Conservation (phyloP, 208 protist genomes). For the Vickermania ingenoplastis region DNA sequence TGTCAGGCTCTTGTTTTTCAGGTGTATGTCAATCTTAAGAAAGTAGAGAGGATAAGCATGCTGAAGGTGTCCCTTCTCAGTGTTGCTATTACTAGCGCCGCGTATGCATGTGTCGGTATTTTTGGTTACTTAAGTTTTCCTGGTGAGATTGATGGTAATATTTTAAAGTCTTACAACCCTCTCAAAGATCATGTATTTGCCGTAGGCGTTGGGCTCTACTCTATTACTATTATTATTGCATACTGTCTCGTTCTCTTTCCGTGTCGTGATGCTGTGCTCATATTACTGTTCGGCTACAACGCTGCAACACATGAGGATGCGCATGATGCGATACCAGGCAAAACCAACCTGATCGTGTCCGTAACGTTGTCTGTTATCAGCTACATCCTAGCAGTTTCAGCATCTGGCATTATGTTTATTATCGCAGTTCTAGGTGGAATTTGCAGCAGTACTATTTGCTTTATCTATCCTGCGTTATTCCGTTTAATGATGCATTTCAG, state of each 20-base stretch:
- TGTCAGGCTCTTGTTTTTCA: conserved; percentile 69
- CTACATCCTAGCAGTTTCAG: conserved; percentile 32
- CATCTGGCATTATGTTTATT: conserved; percentile 50
- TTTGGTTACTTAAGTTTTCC: conserved; percentile 49
- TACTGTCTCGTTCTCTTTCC: conserved; percentile 64
- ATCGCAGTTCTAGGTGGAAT: conserved; percentile 51
- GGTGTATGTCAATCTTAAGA: conserved; percentile 27
- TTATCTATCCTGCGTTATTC: conserved; percentile 56
- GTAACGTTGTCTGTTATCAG: conserved; percentile 27
- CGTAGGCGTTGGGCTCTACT: conserved; percentile 29
- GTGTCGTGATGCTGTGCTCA: conserved; percentile 44
- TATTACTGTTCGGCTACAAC: conserved; percentile 47
- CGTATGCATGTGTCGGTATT: conserved; percentile 50
- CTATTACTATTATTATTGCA: conserved; percentile 42
- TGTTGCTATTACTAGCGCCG: conserved; percentile 31
- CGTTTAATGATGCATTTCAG: conserved; percentile 35
- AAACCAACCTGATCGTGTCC: conserved; percentile 29
- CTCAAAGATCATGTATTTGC: conserved; percentile 39
- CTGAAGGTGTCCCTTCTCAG: conserved; percentile 39
- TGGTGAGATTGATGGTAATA: conserved; percentile 51
- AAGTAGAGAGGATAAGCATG: conserved; percentile 26
- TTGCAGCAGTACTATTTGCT: conserved; percentile 67
- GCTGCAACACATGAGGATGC: conserved; percentile 11
- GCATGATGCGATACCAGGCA: conserved; percentile 22
- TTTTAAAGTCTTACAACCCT: conserved; percentile 60